phyloP scores from a whole-genome alignment of 495 filamentous ascomycete species.

The Penicillium subrubescens region DNA sequence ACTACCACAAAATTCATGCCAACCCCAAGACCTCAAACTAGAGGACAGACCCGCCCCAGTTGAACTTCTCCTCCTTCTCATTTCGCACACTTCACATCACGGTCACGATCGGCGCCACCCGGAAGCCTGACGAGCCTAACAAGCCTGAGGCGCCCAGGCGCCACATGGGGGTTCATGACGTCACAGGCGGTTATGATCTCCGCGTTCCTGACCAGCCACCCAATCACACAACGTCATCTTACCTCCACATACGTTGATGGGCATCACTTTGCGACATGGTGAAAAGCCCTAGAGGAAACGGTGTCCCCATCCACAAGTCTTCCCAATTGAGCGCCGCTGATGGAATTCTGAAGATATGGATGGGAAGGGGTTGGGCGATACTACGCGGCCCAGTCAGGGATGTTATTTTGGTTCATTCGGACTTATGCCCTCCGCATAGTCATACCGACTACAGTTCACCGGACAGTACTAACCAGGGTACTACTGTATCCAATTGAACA shows the following conservation, averaged over 20 bases:
- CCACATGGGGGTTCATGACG: slow-evolving; percentile 19
- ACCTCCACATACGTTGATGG: slow-evolving; percentile 8
- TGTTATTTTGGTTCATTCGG: not conserved
- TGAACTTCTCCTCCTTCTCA: not conserved
- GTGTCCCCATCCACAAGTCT: not conserved
- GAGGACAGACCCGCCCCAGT: not conserved
- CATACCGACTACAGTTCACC: no score
- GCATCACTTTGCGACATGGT: not conserved
- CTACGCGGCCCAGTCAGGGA: not conserved
- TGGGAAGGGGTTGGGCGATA: not conserved
- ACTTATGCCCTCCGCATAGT: not conserved
- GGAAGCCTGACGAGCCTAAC: not conserved
- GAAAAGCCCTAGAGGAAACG: not conserved
- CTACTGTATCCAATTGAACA: not conserved
- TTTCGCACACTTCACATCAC: not conserved
- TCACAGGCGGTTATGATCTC: slow-evolving; percentile 8
- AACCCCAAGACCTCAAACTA: not conserved
- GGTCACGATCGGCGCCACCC: slow-evolving; percentile 9
- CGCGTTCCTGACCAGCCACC: slow-evolving; percentile 13
- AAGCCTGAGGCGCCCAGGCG: slow-evolving; percentile 6
- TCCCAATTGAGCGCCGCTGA: not conserved
- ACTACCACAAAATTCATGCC: no score
- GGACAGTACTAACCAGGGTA: not conserved
- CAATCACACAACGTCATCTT: slow-evolving; percentile 5
- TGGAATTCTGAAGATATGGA: not conserved